Evolutionary conservation across 2,329 filamentous ascomycete genomes (phyloP).

Genomic region (Xylaria hypoxylon): DNA sequence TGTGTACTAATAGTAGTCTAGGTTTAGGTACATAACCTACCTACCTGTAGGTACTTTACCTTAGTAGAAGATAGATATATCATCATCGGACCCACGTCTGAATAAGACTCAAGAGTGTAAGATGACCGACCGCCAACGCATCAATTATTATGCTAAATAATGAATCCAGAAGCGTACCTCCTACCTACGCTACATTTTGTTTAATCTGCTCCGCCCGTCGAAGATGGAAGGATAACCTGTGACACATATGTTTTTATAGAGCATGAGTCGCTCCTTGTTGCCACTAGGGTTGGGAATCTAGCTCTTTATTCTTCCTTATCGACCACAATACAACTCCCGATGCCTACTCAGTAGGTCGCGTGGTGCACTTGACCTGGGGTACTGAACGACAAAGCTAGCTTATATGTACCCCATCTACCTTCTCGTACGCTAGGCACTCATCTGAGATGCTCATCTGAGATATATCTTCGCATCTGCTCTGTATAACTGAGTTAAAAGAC

Average conservation of each 20-base stretch:
- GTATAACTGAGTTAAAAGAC: constrained; percentile 5
- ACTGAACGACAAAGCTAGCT: constrained; percentile 6
- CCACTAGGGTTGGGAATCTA: constrained; percentile 7
- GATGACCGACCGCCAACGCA: constrained; percentile 23
- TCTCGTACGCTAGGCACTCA: not conserved
- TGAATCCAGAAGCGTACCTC: not conserved
- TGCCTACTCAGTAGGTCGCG: constrained; percentile 20
- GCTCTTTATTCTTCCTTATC: constrained; percentile 5
- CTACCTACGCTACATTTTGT: not conserved
- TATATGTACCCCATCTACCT: not conserved
- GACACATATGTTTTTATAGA: not conserved
- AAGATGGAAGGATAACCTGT: not conserved
- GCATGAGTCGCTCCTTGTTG: constrained; percentile 28
- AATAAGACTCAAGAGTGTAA: constrained; percentile 24
- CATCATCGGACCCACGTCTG: constrained; percentile 22
- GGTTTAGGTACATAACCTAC: not conserved
- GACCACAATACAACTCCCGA: not conserved
- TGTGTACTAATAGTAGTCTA: not conserved
- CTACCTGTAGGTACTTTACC: not conserved
- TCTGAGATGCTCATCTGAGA: not conserved
- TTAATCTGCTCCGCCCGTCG: constrained; percentile 2
- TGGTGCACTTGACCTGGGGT: not conserved
- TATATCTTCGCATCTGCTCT: not conserved
- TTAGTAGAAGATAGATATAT: constrained; percentile 9
- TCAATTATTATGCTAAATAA: constrained; percentile 14